Evolutionary conservation across 1,284 basidiomycete genomes (phyloP), one percentile per base, ranked within the genome.

Genomic region (Cystobasidium pallidum): DNA sequence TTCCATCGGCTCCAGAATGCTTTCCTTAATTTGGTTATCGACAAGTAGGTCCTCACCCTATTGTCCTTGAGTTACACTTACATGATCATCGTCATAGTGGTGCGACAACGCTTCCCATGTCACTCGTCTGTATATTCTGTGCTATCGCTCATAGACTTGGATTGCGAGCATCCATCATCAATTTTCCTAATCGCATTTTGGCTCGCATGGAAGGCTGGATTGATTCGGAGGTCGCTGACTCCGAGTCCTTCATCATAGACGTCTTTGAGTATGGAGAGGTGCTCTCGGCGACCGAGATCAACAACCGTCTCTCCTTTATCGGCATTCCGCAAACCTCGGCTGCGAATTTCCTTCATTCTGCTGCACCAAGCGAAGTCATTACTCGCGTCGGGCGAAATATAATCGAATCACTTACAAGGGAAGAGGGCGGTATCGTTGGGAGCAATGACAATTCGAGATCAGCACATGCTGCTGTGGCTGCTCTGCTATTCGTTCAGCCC

Each of bases 21-120:
- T 61, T 87, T 88, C 72, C 86, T 88, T 2, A 87, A 88, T 75
- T 78, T 80, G 67, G 86, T 88, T 75, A 81, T 88, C n/a, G 82
- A 70, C 58, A 58, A 70, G 67, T 70, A 52, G 43, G 67, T 49
- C 49, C 49, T 34, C 11, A 19, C 19, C 21, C n/a, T 19, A n/a
- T 34, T 8, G 7, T 45, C 3, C 19, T 45, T n/a, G 15, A 6
- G 43, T 19, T 45, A 15, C n/a, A 7, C 30, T 58, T 13, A 58
- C 4, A 4, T 24, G 26, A 21, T 15, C 21, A 6, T 19, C 26
- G 30, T 17, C 19, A 8, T 28, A 64, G 47, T 47, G 32, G 47
- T 30, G 54, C 28, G 21, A 59, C 57, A 11, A 85, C 86, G 0
- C 84, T 88, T 58, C 87, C 88, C 0, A 84, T 89, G 68, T 86